Evolutionary conservation across 371 early-diverging fungal species (phyloP), one percentile per base, ranked within the genome.

Genomic region (Smittium mucronatum): DNA sequence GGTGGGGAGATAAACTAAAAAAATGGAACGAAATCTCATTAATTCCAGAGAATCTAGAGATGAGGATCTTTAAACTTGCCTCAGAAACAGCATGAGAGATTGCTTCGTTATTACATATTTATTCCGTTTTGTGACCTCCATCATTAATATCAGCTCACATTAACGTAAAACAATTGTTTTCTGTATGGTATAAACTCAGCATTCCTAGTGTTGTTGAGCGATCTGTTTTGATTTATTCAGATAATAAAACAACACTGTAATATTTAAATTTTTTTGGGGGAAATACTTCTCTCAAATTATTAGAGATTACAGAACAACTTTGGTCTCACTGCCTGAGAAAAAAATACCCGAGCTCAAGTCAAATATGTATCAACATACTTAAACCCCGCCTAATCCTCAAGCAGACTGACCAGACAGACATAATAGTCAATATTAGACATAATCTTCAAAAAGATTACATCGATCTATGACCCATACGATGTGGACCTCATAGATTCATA

Each of bases 401-500:
- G 47, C 47, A 47, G 47, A 21, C 21, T 47, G 47, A 47, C 47
- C 47, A 21, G 11, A 11, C 47, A 47, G 21, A 66, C 31, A 28
- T 57, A 68, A 28, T 69, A 33, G 32, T 25, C 21, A 33, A 72
- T 72, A 25, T 59, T 65, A 0, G 33, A n/a, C 5, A 31, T 16
- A n/a, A 57, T 59, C 34, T 72, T 72, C 34, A 21, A 31, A 0
- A 35, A 25, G 5, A 58, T 58, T 0, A 33, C 60, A 0, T n/a
- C 34, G 34, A 1, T 34, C 1, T 30, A 69, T 26, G 70, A 63
- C 17, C 57, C 1, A 1, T 15, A 70, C 34, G 30, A 29, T 8
- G 66, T 78, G 5, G 79, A 81, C 59, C 74, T 72, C 25, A 78
- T 81, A 60, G 79, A 75, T 2, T 35, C 75, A 1, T 26, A 69